These are phyloP conservation scores for Dictyostelium capitatum DNA, from an alignment of 78 protist genomes.

Conservation along the genomic window DNA sequence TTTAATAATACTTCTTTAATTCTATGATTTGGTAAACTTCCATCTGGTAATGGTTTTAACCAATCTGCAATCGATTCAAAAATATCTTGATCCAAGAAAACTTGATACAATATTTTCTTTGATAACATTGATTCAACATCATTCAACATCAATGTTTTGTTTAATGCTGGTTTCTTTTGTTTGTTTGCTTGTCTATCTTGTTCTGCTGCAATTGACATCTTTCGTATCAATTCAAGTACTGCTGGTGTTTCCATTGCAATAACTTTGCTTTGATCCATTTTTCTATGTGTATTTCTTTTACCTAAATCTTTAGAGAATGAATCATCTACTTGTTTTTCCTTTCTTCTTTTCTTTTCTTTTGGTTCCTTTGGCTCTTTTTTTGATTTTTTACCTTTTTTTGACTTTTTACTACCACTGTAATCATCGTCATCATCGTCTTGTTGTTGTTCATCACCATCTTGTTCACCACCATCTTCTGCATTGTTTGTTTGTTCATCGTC, in stretches of 20 bases:
- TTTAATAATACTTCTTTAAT: slow-evolving; percentile 34
- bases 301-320: slow-evolving; percentile 25
- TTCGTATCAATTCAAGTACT: neutral
- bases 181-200: slow-evolving; percentile 26
- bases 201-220: slow-evolving; percentile 30
- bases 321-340: neutral
- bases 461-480: neutral
- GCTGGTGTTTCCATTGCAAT: neutral
- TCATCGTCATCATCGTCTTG: neutral
- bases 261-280: neutral
- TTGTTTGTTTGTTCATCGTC: neutral
- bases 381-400: neutral
- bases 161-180: slow-evolving; percentile 43
- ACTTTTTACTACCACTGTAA: neutral
- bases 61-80: slow-evolving; percentile 12
- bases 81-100: neutral
- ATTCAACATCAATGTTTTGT: slow-evolving; percentile 14
- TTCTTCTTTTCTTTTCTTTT: slow-evolving; percentile 9
- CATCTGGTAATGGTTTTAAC: slow-evolving; percentile 77
- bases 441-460: neutral
- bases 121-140: slow-evolving; percentile 8
- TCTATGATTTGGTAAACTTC: slow-evolving; percentile 47
- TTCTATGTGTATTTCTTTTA: neutral
- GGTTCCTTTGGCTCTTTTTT: neutral
- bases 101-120: neutral